phyloP scores from a whole-genome alignment of 371 early-diverging fungal species.

The Rhizopus microsporus region DNA sequence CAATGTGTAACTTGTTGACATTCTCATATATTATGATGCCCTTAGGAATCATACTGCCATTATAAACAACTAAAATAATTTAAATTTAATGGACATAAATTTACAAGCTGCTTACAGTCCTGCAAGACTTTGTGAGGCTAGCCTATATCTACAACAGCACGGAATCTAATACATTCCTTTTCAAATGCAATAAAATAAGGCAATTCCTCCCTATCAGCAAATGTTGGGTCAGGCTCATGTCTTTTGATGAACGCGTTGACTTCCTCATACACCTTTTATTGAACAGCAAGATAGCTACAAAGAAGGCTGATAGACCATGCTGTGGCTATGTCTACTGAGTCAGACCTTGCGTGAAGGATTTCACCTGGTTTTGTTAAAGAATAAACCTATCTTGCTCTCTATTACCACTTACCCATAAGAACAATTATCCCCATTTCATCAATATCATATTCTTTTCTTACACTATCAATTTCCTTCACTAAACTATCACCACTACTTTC shows the following conservation, averaged over 20 bases:
- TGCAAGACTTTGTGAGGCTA: slow-evolving; percentile 29
- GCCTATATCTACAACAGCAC: slow-evolving; percentile 26
- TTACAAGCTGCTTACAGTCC: slow-evolving; percentile 23
- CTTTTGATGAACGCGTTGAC: slow-evolving; percentile 22
- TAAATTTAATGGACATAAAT: background rate
- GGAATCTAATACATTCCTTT: slow-evolving; percentile 34
- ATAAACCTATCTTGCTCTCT: background rate
- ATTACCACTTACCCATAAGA: slow-evolving; percentile 22
- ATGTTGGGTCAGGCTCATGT: slow-evolving; percentile 19
- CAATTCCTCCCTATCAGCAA: slow-evolving; percentile 17
- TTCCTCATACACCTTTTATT: slow-evolving; percentile 16
- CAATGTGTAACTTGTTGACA: slow-evolving; percentile 12
- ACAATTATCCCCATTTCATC: slow-evolving; percentile 17
- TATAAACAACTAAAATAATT: slow-evolving; percentile 6
- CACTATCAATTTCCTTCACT: slow-evolving; percentile 13
- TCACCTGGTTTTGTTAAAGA: slow-evolving; percentile 10
- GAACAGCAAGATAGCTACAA: slow-evolving; percentile 19
- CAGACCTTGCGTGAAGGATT: slow-evolving; percentile 21
- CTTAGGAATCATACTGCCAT: slow-evolving; percentile 25
- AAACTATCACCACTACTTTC: slow-evolving; percentile 9
- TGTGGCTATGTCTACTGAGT: slow-evolving; percentile 20
- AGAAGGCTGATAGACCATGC: slow-evolving; percentile 18
- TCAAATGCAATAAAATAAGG: slow-evolving; percentile 30
- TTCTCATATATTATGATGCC: slow-evolving; percentile 11
- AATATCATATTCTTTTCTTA: slow-evolving; percentile 12